These are phyloP conservation scores for Incumbomyces lentus DNA, from an alignment of 2,329 filamentous ascomycete species.

Conservation along the genomic window DNA sequence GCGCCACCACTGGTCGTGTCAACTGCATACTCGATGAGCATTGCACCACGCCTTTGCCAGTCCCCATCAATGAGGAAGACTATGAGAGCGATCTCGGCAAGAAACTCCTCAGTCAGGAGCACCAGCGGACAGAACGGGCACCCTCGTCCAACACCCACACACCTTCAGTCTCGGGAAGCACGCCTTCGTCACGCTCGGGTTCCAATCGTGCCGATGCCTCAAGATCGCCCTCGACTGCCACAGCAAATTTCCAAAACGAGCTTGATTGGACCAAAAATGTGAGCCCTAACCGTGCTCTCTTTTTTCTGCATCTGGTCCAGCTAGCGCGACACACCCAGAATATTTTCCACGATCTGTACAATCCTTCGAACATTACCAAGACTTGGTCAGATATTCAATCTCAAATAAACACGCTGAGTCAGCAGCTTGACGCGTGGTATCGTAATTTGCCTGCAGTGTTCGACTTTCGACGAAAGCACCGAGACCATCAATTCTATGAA, in stretches of 20 bases:
- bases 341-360: conserved; percentile 30
- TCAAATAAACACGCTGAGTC: conserved; percentile 27
- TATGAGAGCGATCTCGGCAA: conserved; percentile 26
- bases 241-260: conserved; percentile 11
- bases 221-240: conserved; percentile 16
- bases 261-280: conserved; percentile 23
- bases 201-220: conserved; percentile 9
- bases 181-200: conserved; percentile 9
- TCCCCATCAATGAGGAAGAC: conserved; percentile 32
- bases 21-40: conserved; percentile 34
- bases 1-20: conserved; percentile 37
- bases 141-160: conserved; percentile 19
- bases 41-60: conserved; percentile 33
- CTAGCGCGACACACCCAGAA: conserved; percentile 27
- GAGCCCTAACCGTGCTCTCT: conserved; percentile 28
- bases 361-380: conserved; percentile 26
- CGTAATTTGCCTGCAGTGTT: conserved; percentile 29
- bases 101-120: conserved; percentile 27
- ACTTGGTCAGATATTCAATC: conserved; percentile 29
- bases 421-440: conserved; percentile 30
- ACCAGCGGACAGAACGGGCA: conserved; percentile 23
- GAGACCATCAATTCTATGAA: conserved; percentile 24
- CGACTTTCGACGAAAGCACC: conserved; percentile 25
- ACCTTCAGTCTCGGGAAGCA: conserved; percentile 10
- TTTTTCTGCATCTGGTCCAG: conserved; percentile 32